Evolutionary conservation across 768 basidiomycete species (phyloP), one percentile per base, ranked within the genome.

Genomic region (Heimioporus sp.): DNA sequence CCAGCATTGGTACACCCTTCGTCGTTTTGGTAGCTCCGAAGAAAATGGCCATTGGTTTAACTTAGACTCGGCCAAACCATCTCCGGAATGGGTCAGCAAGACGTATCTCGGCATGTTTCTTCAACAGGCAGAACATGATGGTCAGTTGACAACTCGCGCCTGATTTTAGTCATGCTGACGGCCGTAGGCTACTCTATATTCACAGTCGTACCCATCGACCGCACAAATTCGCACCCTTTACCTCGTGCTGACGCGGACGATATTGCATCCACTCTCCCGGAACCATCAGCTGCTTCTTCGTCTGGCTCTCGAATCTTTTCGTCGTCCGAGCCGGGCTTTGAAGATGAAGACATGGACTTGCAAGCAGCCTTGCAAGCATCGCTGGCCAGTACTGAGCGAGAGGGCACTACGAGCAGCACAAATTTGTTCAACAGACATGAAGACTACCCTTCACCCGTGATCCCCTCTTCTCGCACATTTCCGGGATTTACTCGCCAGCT

Each of bases 291-390:
- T 6, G n/a, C 46, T n/a, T 48, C 65, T 40, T 38, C 53, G 24
- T 35, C 57, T 15, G 47, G 45, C 15, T 31, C 60, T 32, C 54
- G 42, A 6, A 12, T 51, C 13, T 38, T 40, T 45, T 37, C 59
- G 46, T 41, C 60, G n/a, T 44, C 56, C 13, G 56, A 59, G 5
- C 19, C 53, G 30, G 80, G 73, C 3, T 71, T 88, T 41, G 92
- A 89, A 53, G 88, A 92, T 56, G 92, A 93, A 63, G 93, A 97
- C 65, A 79, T 84, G 60, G 90, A 92, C 52, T 79, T 96, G 3
- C 94, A 97, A 65, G 88, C 84, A 6, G 93, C 90, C 0, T 72
- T 95, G 44, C 90, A 91, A 60, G 92, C 91, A 3, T 93, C 91
- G 5, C 70, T 95, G 39, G 72, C 73, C 63, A 66, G 66, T 32